Evolutionary conservation across 805 yeast species (phyloP), one percentile per base, ranked within the genome.

Genomic region (Komagataella mondaviorum): DNA sequence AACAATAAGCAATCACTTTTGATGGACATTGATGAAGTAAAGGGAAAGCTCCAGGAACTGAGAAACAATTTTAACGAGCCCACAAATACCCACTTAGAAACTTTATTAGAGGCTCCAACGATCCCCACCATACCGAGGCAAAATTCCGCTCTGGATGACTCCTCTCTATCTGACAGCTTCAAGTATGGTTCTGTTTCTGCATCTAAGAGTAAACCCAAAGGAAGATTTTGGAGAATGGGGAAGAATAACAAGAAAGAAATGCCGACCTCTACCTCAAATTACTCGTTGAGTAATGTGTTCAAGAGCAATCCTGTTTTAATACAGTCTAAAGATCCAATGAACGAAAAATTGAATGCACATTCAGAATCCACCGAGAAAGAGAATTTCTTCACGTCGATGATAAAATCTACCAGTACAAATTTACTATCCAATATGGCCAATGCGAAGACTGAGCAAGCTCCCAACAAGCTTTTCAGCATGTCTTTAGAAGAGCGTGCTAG

Each of bases 401-500:
- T 72, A 44, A 76, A 73, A 56, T 70, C 80, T 2, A 64, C 75
- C 50, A 75, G 81, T 1, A 66, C 78, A 1, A 74, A 74, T 51
- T 66, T 76, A 23, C 47, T 48, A 36, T 49, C 51, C 24, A 24
- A 23, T 30, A 47, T 46, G 44, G 48, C 48, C 36, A 46, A 22
- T 46, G 45, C 48, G 43, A 36, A 23, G 43, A 17, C 47, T 3
- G 47, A 45, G 17, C 6, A 7, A 4, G 2, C n/a, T 6, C 22
- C 23, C 16, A 14, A 47, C 17, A 16, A 30, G 18, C 62, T 74
- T 23, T 72, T 76, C 56, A 68, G 74, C 43, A 71, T 80, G 7
- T 73, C 88, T 1, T 71, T 91, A 51, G 83, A 81, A 53, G 71
- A 75, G 51, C 72, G 95, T 50, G 75, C 86, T 12, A 67, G 69